A percentile compares a stretch with the other conserved stretches of the same genome.
These are phyloP conservation scores for Pseudozyma hubeiensis DNA, from an alignment of 1,284 basidiomycete genomes.

Conservation along the genomic window DNA sequence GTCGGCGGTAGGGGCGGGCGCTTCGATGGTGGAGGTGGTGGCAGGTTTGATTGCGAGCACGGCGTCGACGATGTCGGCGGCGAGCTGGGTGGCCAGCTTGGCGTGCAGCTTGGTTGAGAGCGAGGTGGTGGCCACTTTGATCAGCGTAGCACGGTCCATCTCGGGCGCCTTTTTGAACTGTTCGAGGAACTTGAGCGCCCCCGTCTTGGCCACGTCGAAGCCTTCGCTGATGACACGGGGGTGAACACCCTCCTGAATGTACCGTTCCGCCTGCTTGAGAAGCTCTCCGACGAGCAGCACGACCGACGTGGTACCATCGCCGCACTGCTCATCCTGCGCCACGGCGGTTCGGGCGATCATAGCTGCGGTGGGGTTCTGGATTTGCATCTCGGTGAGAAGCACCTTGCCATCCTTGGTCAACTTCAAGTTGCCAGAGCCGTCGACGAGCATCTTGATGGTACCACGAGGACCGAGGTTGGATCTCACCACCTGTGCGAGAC, in stretches of 20 bases:
- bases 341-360: conserved; percentile 99
- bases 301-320: conserved; percentile 97
- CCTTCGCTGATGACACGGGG: conserved; percentile 95
- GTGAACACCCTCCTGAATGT: conserved; percentile 97
- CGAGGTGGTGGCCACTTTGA: conserved; percentile 93
- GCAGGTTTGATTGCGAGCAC: conserved; percentile 82
- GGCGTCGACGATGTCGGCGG: conserved; percentile 93
- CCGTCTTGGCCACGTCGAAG: conserved; percentile 97
- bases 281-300: conserved; percentile 97
- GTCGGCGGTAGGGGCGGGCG: conserved; percentile 56
- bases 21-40: conserved; percentile 45
- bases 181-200: conserved; percentile 93
- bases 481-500: conserved; percentile 96
- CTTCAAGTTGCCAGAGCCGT: conserved; percentile 99
- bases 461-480: conserved; percentile 83
- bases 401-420: conserved; percentile 99
- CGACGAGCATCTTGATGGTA: conserved; percentile 99
- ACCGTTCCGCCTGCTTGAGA: conserved; percentile 96
- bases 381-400: conserved; percentile 99
- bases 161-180: conserved; percentile 79
- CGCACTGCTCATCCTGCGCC: conserved; percentile 98
- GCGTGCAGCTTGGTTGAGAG: conserved; percentile 91
- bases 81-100: conserved; percentile 85
- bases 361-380: conserved; percentile 95
- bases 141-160: conserved; percentile 88